Evolutionary conservation across 768 basidiomycete genomes (phyloP).

Genomic region (Tylopilus rubrobrunneus): DNA sequence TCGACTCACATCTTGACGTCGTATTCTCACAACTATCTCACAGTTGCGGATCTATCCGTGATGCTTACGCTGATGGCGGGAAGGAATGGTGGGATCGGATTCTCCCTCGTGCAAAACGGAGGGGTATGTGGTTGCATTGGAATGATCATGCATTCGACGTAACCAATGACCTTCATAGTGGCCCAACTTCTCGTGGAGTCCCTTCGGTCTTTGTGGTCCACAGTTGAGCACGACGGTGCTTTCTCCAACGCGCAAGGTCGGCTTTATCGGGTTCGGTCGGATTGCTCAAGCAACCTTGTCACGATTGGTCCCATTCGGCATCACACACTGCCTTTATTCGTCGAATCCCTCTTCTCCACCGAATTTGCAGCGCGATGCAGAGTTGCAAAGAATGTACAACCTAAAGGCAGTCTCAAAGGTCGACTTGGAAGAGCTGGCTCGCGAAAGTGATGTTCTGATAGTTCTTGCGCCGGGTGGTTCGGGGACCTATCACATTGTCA

Average conservation of each 20-base stretch:
- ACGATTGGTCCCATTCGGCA: conserved; percentile 79
- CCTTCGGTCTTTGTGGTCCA: conserved; percentile 81
- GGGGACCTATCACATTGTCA: conserved; percentile 68
- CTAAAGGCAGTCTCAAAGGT: conserved; percentile 50
- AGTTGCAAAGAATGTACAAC: conserved; percentile 33
- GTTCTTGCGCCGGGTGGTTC: conserved; percentile 75
- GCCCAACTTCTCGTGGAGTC: conserved; percentile 75
- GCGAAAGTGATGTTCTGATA: conserved; percentile 79
- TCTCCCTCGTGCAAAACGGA: conserved; percentile 63
- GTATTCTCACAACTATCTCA: neutral
- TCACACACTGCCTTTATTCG: conserved; percentile 69
- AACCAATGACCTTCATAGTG: conserved; percentile 47
- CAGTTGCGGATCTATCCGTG: conserved; percentile 85
- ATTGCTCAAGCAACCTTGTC: conserved; percentile 83
- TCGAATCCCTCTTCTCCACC: conserved; percentile 51
- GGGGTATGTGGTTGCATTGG: conserved; percentile 42
- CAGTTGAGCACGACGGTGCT: conserved; percentile 58
- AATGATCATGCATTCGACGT: neutral
- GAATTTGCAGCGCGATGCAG: conserved; percentile 36
- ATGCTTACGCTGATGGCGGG: conserved; percentile 95
- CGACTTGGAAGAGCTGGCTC: conserved; percentile 63
- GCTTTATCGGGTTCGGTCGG: conserved; percentile 93
- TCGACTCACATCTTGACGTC: neutral
- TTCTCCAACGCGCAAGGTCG: conserved; percentile 61
- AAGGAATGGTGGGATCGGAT: conserved; percentile 67